Base-by-base conservation (phyloP, 768 basidiomycete species). In the Gloeophyllum trabeum region DNA sequence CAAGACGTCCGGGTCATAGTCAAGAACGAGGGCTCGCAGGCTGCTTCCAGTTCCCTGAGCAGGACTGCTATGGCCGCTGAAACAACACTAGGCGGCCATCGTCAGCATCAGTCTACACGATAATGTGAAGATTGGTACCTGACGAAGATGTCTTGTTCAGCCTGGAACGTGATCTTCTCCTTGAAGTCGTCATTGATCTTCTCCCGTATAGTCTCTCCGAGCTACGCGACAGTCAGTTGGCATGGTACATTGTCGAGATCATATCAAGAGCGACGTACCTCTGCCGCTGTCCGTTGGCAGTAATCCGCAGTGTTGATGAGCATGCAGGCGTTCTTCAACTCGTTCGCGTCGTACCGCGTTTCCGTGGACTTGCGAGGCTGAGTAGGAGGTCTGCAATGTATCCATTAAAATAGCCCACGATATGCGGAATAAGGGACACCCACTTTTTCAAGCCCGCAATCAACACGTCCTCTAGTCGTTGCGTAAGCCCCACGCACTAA, bases 241-340 rank as follows among this genome's bases (percentile, higher is more conserved):
- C 44, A 25, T 7, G 37, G 26, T 32, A 36, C 7, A 43, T 34
- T n/a, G 24, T 37, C 40, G 18, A 0, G 20, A 43, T 40, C 30
- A 37, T n/a, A 14, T 25, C 7, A 36, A 43, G 36, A 25, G 28
- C 36, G 7, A 45, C 66, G 6, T 51, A 83, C 92, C 74, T 96
- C 90, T 16, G 78, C 54, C 1, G 93, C 88, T 2, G 94, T 99
- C 1, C 76, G 78, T 48, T 92, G 86, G 54, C 96, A 99, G 56
- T 98, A 99, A 55, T 98, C 93, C 1, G 93, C 94, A 0, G 96
- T 99, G 54, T 99, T 98, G 54, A 99, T 80, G 20, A 94, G 63
- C n/a, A 90, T 65, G 55, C 89, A 92, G 0, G 87, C 79, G 47
- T 85, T 87, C 52, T 76, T 79, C 24, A 98, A 59, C 45, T 92